Evolutionary conservation across 208 protist genomes (phyloP).

Genomic region (Vickermania ingenoplastis): DNA sequence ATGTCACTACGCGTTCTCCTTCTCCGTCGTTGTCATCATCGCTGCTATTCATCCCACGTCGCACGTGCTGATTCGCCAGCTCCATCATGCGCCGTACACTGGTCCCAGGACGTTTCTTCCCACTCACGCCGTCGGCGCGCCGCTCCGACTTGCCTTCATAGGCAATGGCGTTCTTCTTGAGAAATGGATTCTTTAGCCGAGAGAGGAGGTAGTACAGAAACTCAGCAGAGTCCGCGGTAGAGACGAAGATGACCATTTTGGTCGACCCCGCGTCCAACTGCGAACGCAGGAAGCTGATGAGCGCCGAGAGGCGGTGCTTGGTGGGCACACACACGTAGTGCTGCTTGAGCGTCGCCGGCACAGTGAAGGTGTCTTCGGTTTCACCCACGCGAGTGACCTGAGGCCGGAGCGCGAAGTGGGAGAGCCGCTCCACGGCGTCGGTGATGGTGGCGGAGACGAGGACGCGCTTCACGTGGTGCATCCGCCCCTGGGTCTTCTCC

Average conservation of each 20-base stretch:
- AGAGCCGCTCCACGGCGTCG: slow-evolving; percentile 78
- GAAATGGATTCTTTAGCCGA: slow-evolving; percentile 59
- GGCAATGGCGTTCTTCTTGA: not conserved
- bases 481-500: slow-evolving; percentile 14
- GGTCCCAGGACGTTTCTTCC: not conserved
- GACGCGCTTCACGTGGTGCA: slow-evolving; percentile 91
- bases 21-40: slow-evolving; percentile 64
- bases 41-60: slow-evolving; percentile 86
- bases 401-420: slow-evolving; percentile 73
- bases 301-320: slow-evolving; percentile 87
- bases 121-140: not conserved
- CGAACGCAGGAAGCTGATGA: slow-evolving; percentile 83
- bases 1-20: slow-evolving; percentile 1
- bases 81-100: slow-evolving; percentile 43
- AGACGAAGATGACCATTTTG: slow-evolving; percentile 97
- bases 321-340: slow-evolving; percentile 66
- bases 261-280: slow-evolving; percentile 91
- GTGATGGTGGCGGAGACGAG: slow-evolving; percentile 96
- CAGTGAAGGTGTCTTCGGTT: slow-evolving; percentile 59
- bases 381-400: slow-evolving; percentile 49
- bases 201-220: slow-evolving; percentile 95
- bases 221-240: slow-evolving; percentile 94
- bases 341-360: slow-evolving; percentile 69
- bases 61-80: slow-evolving; percentile 37
- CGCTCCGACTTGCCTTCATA: slow-evolving; percentile 10